phyloP scores from a whole-genome alignment of 768 basidiomycete genomes.

The Boletus subcaerulescens region DNA sequence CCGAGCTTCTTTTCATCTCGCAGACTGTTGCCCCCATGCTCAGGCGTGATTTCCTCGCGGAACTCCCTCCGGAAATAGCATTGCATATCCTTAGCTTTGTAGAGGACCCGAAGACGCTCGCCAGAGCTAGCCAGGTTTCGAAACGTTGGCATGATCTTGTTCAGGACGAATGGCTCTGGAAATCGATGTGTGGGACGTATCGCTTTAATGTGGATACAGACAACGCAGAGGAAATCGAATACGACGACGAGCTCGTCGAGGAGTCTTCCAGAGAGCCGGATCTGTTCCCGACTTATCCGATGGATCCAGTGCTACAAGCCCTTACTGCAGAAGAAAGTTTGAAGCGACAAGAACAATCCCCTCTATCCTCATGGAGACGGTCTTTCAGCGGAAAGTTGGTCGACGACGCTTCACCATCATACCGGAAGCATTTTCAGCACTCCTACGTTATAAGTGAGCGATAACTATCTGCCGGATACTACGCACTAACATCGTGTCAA shows the following conservation, averaged over 20 bases:
- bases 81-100: conserved; percentile 75
- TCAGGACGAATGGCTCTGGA: conserved; percentile 80
- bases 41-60: conserved; percentile 55
- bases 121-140: conserved; percentile 68
- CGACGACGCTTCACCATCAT: conserved; percentile 37
- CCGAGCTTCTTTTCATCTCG: conserved; percentile 66
- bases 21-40: conserved; percentile 62
- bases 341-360: conserved; percentile 27
- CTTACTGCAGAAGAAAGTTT: conserved; percentile 32
- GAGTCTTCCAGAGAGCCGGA: conserved; percentile 36
- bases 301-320: conserved; percentile 42
- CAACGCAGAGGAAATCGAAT: conserved; percentile 21
- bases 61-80: conserved; percentile 67
- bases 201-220: conserved; percentile 39
- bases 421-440: conserved; percentile 66
- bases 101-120: conserved; percentile 69
- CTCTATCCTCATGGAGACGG: conserved; percentile 25
- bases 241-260: conserved; percentile 26
- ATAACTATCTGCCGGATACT: not conserved
- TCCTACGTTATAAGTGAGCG: conserved; percentile 68
- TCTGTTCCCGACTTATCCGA: conserved; percentile 32
- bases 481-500: conserved; percentile 27
- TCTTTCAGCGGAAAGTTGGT: conserved; percentile 4
- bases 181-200: conserved; percentile 61
- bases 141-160: conserved; percentile 67